Evolutionary conservation across 2,329 filamentous ascomycete genomes (phyloP).

Genomic region (Fusarium sp.): DNA sequence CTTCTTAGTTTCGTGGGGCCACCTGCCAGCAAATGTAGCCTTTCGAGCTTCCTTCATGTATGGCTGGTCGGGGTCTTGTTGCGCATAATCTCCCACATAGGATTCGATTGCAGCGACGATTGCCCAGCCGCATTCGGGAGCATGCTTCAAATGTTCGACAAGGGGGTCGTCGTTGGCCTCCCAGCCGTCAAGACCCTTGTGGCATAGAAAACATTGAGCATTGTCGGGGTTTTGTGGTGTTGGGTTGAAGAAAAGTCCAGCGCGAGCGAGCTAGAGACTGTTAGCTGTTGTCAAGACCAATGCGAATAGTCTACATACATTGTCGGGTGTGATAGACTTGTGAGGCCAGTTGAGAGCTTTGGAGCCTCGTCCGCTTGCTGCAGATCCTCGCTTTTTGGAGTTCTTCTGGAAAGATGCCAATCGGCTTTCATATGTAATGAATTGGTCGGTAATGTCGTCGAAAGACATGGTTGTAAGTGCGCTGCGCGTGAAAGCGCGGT

Average conservation of each 20-base stretch:
- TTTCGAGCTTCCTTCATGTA: conserved; percentile 81
- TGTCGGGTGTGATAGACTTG: conserved; percentile 52
- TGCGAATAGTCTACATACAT: conserved; percentile 41
- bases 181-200: conserved; percentile 89
- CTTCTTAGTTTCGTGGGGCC: conserved; percentile 90
- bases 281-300: conserved; percentile 39
- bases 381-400: conserved; percentile 77
- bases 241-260: conserved; percentile 92
- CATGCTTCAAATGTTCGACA: conserved; percentile 86
- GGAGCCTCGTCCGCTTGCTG: conserved; percentile 62
- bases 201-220: conserved; percentile 88
- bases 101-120: conserved; percentile 74
- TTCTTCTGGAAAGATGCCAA: conserved; percentile 81
- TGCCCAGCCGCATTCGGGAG: conserved; percentile 88
- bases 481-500: conserved; percentile 40
- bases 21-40: conserved; percentile 84
- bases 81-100: conserved; percentile 70
- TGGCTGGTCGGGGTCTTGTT: conserved; percentile 79
- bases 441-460: conserved; percentile 59
- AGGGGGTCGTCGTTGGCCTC: conserved; percentile 87
- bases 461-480: conserved; percentile 48
- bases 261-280: conserved; percentile 79
- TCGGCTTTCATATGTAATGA: conserved; percentile 78
- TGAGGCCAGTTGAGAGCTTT: conserved; percentile 84
- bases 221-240: conserved; percentile 83